A percentile compares a stretch with the other conserved stretches of the same genome.
Conservation (phyloP, 352 stramenopile species). For the Aphanomyces astaci region DNA sequence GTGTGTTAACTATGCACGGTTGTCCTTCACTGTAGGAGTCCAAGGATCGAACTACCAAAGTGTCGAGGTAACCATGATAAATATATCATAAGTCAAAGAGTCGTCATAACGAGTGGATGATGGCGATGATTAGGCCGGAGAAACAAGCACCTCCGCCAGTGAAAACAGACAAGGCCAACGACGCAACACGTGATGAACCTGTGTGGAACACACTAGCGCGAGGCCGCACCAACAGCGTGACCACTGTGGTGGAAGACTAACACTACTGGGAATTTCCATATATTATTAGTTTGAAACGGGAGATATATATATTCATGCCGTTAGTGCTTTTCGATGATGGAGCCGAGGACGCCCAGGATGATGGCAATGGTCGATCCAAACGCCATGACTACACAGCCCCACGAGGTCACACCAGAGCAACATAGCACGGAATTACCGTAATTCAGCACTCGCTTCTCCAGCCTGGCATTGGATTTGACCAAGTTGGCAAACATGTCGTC, state of each 20-base stretch:
- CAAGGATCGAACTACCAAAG: neutral
- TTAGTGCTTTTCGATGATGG: constrained; percentile 22
- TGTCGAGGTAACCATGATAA: no score
- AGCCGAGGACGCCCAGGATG: constrained; percentile 19
- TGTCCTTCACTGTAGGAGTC: no score
- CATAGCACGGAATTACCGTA: constrained; percentile 30
- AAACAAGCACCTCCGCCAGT: neutral
- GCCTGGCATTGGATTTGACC: neutral
- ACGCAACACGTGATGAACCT: no score
- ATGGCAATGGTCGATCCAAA: constrained; percentile 23
- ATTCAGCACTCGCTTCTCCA: constrained; percentile 82
- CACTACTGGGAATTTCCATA: no score
- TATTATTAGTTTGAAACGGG: no score
- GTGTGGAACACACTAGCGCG: neutral
- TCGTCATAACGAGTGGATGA: no score
- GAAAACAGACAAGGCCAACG: neutral
- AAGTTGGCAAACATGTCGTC: constrained; percentile 18
- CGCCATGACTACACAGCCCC: neutral
- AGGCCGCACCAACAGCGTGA: neutral
- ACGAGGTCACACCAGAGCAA: neutral
- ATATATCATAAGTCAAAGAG: no score
- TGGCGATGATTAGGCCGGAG: neutral
- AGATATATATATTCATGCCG: neutral
- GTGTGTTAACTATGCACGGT: no score
- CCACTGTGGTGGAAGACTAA: neutral